Base-by-base conservation (phyloP, 768 basidiomycete species). In the Brasilioporus rufonigricans region DNA sequence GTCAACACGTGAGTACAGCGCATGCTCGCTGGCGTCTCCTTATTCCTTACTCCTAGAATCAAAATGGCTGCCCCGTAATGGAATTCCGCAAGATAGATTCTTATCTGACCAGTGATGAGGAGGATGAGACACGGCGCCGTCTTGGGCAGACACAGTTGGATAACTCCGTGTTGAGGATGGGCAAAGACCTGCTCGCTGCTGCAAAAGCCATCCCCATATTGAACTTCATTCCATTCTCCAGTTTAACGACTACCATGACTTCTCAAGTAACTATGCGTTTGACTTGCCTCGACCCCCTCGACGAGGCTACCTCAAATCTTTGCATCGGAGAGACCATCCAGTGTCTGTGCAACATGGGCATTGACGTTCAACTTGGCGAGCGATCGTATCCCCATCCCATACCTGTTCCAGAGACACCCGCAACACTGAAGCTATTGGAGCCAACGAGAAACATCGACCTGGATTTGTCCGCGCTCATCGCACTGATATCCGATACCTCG, bases 61-160 rank as follows among this genome's bases (percentile, higher is more conserved):
- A 93, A 88, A 89, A 90, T 56, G 76, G 83, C 5, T 84, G 89
- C 2, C 74, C 95, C 27, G 70, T 88, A 5, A 80, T 86, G 31
- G 93, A 96, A 66, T 88, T 96, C 58, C 80, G 10, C 32, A 13
- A 33, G 32, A 31, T 33, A 3, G 93, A 94, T 58, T 89, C 89
- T 2, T 93, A 91, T 67, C 63, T 87, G 18, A 87, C 85, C 2
- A 65, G 63, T 43, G 78, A 78, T 6, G 78, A 77, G 3, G 74
- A 61, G 44, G 85, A 84, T 16, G 76, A 77, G 21, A 27, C 19
- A 52, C 65, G 68, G 4, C 77, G 80, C 1, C 72, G 71, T 39
- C 75, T 81, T 5, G 78, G 75, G 0, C 80, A 80, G 53, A 73
- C 64, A 3, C n/a, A n/a, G n/a, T n/a, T n/a, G n/a, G n/a, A n/a